phyloP scores from a whole-genome alignment of 2,329 filamentous ascomycete genomes.

The Penicillium griseofulvum region DNA sequence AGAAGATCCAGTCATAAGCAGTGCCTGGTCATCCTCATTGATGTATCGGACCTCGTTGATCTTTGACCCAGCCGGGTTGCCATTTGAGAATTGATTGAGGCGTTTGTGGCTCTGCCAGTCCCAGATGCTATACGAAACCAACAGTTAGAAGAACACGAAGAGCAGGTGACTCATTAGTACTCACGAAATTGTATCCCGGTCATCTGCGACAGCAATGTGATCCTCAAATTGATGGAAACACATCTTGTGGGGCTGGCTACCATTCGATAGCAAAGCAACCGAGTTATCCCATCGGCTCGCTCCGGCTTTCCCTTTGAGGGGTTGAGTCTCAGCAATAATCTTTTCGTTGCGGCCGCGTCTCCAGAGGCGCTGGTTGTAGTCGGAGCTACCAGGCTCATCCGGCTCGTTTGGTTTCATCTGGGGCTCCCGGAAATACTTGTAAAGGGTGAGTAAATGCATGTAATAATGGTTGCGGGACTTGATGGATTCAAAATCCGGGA shows the following conservation, averaged over 20 bases:
- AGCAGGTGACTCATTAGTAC: slow-evolving; percentile 16
- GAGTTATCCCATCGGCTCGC: slow-evolving; percentile 84
- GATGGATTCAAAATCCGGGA: slow-evolving; percentile 16
- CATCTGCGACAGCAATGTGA: slow-evolving; percentile 89
- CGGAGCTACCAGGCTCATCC: slow-evolving; percentile 91
- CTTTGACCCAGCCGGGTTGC: slow-evolving; percentile 83
- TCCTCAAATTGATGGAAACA: slow-evolving; percentile 98
- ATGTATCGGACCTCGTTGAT: slow-evolving; percentile 97
- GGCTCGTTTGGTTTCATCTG: slow-evolving; percentile 97
- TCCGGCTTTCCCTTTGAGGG: slow-evolving; percentile 83
- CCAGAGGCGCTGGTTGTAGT: slow-evolving; percentile 96
- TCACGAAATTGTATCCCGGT: slow-evolving; percentile 76
- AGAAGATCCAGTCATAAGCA: slow-evolving; percentile 91
- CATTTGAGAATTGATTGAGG: slow-evolving; percentile 85
- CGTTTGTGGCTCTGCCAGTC: slow-evolving; percentile 80
- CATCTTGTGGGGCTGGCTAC: slow-evolving; percentile 85
- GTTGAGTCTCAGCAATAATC: slow-evolving; percentile 89
- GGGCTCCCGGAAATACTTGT: slow-evolving; percentile 86
- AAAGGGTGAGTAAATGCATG: slow-evolving; percentile 29
- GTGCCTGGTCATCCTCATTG: slow-evolving; percentile 95
- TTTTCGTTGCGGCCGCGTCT: slow-evolving; percentile 86
- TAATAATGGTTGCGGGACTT: slow-evolving; percentile 8
- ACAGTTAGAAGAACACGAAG: slow-evolving; percentile 1
- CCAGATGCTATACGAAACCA: slow-evolving; percentile 62
- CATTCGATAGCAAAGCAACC: slow-evolving; percentile 80